phyloP scores from a whole-genome alignment of 139 green algal species.

The Gonium pectorale region DNA sequence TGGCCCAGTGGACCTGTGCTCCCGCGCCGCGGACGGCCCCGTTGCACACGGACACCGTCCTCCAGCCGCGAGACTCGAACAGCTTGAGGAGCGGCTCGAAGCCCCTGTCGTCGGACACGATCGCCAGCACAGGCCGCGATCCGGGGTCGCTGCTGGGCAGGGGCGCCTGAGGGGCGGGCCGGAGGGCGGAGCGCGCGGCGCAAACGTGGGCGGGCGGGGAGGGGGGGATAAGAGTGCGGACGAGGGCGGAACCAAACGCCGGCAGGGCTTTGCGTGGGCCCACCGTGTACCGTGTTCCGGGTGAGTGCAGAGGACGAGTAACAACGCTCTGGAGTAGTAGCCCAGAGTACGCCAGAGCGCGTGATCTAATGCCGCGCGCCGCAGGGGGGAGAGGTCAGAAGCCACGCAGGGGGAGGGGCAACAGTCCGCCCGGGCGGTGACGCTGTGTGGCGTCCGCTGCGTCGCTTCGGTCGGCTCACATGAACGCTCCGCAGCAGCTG shows the following conservation, averaged over 20 bases:
- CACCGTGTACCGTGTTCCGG: neutral
- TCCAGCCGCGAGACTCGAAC: neutral
- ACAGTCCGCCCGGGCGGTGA: too few species aligned
- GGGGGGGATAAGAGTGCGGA: neutral
- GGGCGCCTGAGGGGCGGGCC: too few species aligned
- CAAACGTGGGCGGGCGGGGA: neutral
- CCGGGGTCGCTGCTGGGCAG: neutral
- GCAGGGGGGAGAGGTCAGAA: too few species aligned
- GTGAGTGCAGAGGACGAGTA: neutral
- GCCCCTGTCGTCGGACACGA: conserved; percentile 30
- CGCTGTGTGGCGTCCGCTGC: too few species aligned
- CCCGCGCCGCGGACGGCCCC: neutral
- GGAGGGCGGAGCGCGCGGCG: neutral
- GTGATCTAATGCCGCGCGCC: neutral
- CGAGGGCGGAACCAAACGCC: conserved; percentile 4
- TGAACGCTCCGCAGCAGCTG: neutral
- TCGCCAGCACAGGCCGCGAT: conserved; percentile 3
- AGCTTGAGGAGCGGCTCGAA: conserved; percentile 22
- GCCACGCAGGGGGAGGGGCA: too few species aligned
- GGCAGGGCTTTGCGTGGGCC: neutral
- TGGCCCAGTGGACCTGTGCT: neutral
- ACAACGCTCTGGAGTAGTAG: neutral
- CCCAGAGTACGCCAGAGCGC: neutral
- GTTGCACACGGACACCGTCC: neutral
- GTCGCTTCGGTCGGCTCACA: neutral